Conservation (phyloP, 2,329 filamentous ascomycete genomes). For the Exophiala xenobiotica region DNA sequence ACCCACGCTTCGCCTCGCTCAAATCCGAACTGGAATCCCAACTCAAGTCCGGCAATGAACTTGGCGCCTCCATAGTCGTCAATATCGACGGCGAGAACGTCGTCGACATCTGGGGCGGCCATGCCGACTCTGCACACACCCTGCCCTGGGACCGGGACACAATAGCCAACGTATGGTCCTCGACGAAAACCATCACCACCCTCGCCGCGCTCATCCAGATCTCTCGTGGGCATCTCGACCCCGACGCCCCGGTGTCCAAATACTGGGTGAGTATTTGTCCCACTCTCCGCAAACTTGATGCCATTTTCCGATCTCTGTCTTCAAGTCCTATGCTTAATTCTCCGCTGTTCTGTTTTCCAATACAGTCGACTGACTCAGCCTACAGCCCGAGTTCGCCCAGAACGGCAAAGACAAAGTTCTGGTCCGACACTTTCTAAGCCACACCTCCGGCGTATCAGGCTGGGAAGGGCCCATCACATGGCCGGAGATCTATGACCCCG, state of each 20-base stretch:
- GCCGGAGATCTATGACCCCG: constrained; percentile 38
- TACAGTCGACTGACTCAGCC: no score
- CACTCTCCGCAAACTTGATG: no score
- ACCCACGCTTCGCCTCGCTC: constrained; percentile 40
- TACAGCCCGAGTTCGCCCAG: constrained; percentile 48
- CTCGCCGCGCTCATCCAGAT: constrained; percentile 43
- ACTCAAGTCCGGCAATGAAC: constrained; percentile 42
- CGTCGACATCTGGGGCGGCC: constrained; percentile 49
- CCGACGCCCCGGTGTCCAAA: constrained; percentile 40
- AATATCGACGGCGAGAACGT: constrained; percentile 44
- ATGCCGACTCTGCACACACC: constrained; percentile 34
- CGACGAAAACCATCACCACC: constrained; percentile 41
- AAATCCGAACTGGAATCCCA: constrained; percentile 37
- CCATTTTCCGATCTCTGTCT: no score
- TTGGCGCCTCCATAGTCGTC: constrained; percentile 48
- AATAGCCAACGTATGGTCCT: constrained; percentile 40
- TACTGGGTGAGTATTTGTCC: no score
- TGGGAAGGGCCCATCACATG: constrained; percentile 37
- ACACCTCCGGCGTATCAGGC: constrained; percentile 38
- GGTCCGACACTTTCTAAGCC: constrained; percentile 44
- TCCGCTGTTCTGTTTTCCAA: no score
- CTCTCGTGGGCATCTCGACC: constrained; percentile 41
- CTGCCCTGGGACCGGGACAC: constrained; percentile 25
- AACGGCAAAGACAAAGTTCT: constrained; percentile 44
- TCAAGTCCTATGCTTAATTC: no score